A percentile compares a stretch with the other conserved stretches of the same genome.
These are phyloP conservation scores for Citropsis articulata DNA, from an alignment of 345 rosid genomes.

Conservation along the genomic window DNA sequence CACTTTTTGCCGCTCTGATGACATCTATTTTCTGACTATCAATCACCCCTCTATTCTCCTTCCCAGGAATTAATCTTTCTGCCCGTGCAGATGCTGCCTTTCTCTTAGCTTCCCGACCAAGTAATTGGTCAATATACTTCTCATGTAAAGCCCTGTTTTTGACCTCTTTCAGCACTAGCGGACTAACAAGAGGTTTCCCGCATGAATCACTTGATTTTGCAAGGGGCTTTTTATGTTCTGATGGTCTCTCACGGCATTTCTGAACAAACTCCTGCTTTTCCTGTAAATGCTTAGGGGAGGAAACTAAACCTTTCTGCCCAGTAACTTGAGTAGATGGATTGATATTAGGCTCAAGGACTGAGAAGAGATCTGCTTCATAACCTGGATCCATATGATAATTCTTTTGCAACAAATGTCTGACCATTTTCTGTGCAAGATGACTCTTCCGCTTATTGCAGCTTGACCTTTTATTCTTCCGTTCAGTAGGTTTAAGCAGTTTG, in stretches of 20 bases:
- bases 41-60: slow-evolving; percentile 40
- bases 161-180: slow-evolving; percentile 62
- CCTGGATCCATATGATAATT: slow-evolving; percentile 41
- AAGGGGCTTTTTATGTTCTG: slow-evolving; percentile 31
- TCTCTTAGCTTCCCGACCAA: slow-evolving; percentile 77
- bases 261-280: slow-evolving; percentile 42
- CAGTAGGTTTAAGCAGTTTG: slow-evolving; percentile 52
- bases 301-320: slow-evolving; percentile 24
- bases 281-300: slow-evolving; percentile 41
- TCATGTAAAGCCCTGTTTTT: slow-evolving; percentile 75
- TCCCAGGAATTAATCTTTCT: slow-evolving; percentile 20
- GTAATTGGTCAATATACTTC: slow-evolving; percentile 71
- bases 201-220: slow-evolving; percentile 38
- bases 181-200: slow-evolving; percentile 38
- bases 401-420: slow-evolving; percentile 61
- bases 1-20: slow-evolving; percentile 53
- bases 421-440: slow-evolving; percentile 44
- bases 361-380: slow-evolving; percentile 60
- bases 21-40: slow-evolving; percentile 31
- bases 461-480: slow-evolving; percentile 31
- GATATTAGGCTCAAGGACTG: slow-evolving; percentile 60
- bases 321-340: slow-evolving; percentile 21
- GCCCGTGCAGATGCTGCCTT: slow-evolving; percentile 33
- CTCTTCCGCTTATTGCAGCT: slow-evolving; percentile 29
- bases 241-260: slow-evolving; percentile 34